These are phyloP conservation scores for Suhomyces vadensis DNA, from an alignment of 805 yeast genomes.

Conservation along the genomic window DNA sequence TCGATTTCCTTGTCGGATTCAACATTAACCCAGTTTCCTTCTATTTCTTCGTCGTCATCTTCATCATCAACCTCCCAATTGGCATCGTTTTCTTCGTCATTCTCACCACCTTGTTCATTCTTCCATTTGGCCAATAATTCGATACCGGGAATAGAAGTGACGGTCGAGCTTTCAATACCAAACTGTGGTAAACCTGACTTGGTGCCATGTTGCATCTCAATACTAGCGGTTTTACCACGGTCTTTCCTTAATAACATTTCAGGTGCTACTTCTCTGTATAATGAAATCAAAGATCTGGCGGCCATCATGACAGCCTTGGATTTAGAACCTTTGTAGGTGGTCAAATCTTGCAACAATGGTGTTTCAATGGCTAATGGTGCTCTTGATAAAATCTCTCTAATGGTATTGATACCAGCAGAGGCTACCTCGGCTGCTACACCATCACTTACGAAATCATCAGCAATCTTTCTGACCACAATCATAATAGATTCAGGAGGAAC, in stretches of 20 bases:
- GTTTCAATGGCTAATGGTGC: conserved; percentile 94
- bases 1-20: conserved; percentile 79
- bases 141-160: conserved; percentile 84
- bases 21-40: conserved; percentile 90
- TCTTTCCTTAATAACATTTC: conserved; percentile 89
- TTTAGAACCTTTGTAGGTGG: conserved; percentile 89
- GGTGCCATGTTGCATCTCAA: conserved; percentile 65
- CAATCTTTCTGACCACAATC: conserved; percentile 83
- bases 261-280: conserved; percentile 94
- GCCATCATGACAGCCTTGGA: conserved; percentile 94
- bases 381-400: conserved; percentile 88
- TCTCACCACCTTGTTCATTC: conserved; percentile 55
- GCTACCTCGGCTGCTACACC: conserved; percentile 99
- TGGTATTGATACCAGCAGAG: conserved; percentile 95
- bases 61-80: conserved; percentile 57
- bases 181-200: conserved; percentile 54
- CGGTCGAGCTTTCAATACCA: conserved; percentile 68
- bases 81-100: conserved; percentile 46
- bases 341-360: conserved; percentile 81
- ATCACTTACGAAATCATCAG: conserved; percentile 96
- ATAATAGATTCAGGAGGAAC: conserved; percentile 93
- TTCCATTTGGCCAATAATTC: conserved; percentile 90
- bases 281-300: conserved; percentile 79
- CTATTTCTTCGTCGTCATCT: conserved; percentile 56
- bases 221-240: conserved; percentile 88